These are phyloP conservation scores for Pythium plurisporium DNA, from an alignment of 352 stramenopile species.

Conservation along the genomic window DNA sequence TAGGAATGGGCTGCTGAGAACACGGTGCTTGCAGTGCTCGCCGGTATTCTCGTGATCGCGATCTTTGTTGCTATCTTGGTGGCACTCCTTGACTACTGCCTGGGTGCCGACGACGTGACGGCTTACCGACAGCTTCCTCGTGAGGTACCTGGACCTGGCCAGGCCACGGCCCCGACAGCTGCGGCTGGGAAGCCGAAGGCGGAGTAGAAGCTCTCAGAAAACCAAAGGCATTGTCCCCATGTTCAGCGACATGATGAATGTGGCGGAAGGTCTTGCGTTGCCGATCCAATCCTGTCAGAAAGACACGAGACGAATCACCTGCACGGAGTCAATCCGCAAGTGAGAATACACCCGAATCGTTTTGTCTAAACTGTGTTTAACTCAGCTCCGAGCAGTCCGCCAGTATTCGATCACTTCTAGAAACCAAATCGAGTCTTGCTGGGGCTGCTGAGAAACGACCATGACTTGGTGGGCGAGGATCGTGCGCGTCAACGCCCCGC, in stretches of 20 bases:
- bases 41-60: conserved; percentile 30
- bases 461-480: conserved; percentile 22
- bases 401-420: conserved; percentile 23
- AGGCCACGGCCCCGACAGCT: conserved; percentile 16
- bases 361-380: not conserved
- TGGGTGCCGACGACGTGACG: conserved; percentile 35
- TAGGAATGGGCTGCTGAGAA: conserved; percentile 36
- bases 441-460: conserved; percentile 2
- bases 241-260: not conserved
- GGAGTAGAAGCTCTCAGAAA: conserved; percentile 11
- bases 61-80: conserved; percentile 36
- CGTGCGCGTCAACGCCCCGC: not conserved
- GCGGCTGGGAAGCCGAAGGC: conserved; percentile 21
- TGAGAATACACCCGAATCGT: too few species aligned
- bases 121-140: conserved; percentile 45
- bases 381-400: not conserved
- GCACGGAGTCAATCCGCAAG: too few species aligned
- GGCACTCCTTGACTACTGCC: conserved; percentile 34
- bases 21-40: conserved; percentile 30
- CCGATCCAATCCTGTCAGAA: too few species aligned
- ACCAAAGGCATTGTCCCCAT: too few species aligned
- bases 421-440: conserved; percentile 24
- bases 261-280: not conserved
- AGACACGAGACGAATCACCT: too few species aligned
- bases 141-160: conserved; percentile 16